These are phyloP conservation scores for Aegilops tauschii DNA, from an alignment of 176 grass and related monocot genomes.

Conservation along the genomic window DNA sequence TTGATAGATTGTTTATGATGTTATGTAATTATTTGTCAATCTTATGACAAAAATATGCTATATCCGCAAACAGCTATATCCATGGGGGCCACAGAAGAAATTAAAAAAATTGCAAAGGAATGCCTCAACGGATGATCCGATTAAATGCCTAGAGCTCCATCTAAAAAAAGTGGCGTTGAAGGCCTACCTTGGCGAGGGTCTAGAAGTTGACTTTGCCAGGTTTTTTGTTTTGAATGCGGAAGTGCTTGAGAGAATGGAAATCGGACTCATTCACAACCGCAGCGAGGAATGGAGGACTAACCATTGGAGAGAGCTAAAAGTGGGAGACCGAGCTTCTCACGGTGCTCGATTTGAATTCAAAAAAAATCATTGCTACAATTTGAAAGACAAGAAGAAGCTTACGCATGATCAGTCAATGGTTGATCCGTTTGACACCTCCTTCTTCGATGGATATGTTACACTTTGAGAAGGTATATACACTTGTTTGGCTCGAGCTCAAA, in stretches of 20 bases:
- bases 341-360: neutral
- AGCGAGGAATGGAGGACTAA: neutral
- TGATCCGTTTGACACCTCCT: neutral
- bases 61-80: no score
- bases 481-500: neutral
- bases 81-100: no score
- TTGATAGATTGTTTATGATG: no score
- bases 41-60: no score
- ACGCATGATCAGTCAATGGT: neutral
- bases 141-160: neutral
- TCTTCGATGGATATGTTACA: neutral
- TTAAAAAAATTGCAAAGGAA: neutral
- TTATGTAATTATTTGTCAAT: no score
- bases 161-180: neutral
- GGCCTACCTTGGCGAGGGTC: neutral
- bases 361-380: neutral
- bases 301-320: neutral
- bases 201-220: neutral
- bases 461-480: neutral
- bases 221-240: neutral
- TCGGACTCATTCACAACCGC: neutral
- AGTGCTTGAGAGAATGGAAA: neutral
- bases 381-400: neutral
- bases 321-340: neutral
- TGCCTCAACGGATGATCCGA: neutral